Evolutionary conservation across 495 filamentous ascomycete genomes (phyloP).

Genomic region (Astrothelium macrocarpum): DNA sequence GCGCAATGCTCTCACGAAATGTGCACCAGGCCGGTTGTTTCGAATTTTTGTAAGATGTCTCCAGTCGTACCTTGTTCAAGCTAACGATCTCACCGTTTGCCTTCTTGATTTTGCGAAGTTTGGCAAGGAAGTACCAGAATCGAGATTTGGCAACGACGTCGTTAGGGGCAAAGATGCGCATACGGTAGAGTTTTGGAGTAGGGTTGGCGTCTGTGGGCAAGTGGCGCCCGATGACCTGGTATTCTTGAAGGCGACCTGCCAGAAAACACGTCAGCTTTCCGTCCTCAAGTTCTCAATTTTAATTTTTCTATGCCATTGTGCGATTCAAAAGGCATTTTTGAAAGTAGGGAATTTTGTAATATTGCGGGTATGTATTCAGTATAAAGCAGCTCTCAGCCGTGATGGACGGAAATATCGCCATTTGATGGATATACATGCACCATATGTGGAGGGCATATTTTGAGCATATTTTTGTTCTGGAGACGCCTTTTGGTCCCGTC

Average conservation of each 20-base stretch:
- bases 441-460: no score
- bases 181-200: constrained; percentile 96
- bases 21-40: background rate
- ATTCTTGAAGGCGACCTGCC: constrained; percentile 94
- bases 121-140: constrained; percentile 99
- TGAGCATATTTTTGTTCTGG: no score
- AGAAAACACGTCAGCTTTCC: background rate
- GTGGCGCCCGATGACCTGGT: constrained; percentile 99
- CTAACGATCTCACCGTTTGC: constrained; percentile 96
- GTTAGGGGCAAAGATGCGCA: constrained; percentile 99
- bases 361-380: no score
- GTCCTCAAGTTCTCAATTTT: background rate
- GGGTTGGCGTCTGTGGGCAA: constrained; percentile 92
- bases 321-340: background rate
- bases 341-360: no score
- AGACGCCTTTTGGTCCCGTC: no score
- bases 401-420: no score
- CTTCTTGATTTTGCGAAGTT: constrained; percentile 99
- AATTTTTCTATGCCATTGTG: background rate
- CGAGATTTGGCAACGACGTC: constrained; percentile 95
- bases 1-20: background rate
- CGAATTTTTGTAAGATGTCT: constrained; percentile 8
- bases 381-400: no score
- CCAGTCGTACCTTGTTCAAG: constrained; percentile 76
- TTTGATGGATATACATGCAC: no score